Base-by-base conservation (phyloP, 169 alveolate species). In the Plasmodium adleri region DNA sequence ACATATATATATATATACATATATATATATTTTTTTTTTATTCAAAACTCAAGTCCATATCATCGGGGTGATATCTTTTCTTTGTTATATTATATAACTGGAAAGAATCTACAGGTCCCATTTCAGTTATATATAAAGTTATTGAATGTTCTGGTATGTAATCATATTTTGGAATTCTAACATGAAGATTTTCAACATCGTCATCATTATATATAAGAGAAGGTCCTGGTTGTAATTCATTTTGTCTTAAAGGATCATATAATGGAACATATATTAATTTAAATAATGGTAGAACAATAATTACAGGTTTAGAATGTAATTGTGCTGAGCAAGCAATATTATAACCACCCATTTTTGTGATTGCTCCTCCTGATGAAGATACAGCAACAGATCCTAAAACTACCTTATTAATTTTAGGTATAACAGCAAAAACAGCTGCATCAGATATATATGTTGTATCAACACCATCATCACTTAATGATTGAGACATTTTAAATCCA, bases 351-450 rank as follows among this genome's bases (percentile, higher is more conserved):
- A 68, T 56, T 80, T 80, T 80, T 45, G 90, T 62, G 17, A 80
- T 80, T n/a, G 76, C 83, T 5, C 90, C 90, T 24, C 90, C 90
- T 22, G 90, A 80, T 26, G 90, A 80, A 43, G 90, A 80, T 54
- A 80, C 90, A 56, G 90, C 90, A 22, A 80, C 90, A 24, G 76
- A 62, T 2, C 90, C 90, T 20, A 80, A 49, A 68, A 80, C 76
- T 39, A 80, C 90, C 52, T 80, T 80, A 52, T 83, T 80, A 20
- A 80, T 80, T 62, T 49, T 80, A 32, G 90, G 90, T 67, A 80
- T 80, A 39, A 80, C 90, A n/a, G 90, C 90, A 67, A 54, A 80
- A 47, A 80, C 80, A 26, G 90, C 90, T 20, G 90, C 67, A 24
- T 80, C 90, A 15, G 90, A 32, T 52, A 80, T 80, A 72, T 80